A percentile compares a stretch with the other conserved stretches of the same genome.
These are phyloP conservation scores for Rheum nobile DNA, from an alignment of 148 eudicot species.

Conservation along the genomic window DNA sequence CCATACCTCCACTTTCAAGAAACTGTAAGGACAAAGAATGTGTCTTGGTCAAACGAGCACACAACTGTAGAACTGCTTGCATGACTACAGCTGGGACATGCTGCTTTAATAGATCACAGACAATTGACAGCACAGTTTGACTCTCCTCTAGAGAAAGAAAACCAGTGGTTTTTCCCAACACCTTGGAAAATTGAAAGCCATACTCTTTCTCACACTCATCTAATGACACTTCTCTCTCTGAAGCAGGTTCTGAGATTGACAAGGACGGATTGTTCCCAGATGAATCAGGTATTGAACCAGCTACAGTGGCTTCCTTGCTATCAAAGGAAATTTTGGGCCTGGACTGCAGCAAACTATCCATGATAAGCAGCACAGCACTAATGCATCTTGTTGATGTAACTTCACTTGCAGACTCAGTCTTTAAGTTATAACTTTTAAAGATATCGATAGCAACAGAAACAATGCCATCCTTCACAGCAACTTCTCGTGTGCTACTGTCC, in stretches of 20 bases:
- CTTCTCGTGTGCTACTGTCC: conserved; percentile 64
- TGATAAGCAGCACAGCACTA: conserved; percentile 74
- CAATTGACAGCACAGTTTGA: conserved; percentile 42
- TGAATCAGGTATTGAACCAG: conserved; percentile 28
- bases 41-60: conserved; percentile 93
- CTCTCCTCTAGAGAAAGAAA: conserved; percentile 77
- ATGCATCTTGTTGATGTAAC: conserved; percentile 44
- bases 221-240: conserved; percentile 24
- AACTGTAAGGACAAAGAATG: conserved; percentile 63
- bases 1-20: conserved; percentile 84
- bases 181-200: conserved; percentile 40
- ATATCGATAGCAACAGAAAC: conserved; percentile 47
- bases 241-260: conserved; percentile 26
- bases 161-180: conserved; percentile 77
- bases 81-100: conserved; percentile 71
- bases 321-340: conserved; percentile 52
- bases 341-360: conserved; percentile 80
- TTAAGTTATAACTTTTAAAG: conserved; percentile 38
- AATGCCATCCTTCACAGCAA: conserved; percentile 66
- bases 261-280: conserved; percentile 28
- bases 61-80: conserved; percentile 87
- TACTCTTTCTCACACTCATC: conserved; percentile 27
- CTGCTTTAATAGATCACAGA: conserved; percentile 71
- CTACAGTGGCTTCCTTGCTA: conserved; percentile 19
- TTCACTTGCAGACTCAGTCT: conserved; percentile 36